Conservation (phyloP, 164 flowering plant species). For the Platanus orientalis region DNA sequence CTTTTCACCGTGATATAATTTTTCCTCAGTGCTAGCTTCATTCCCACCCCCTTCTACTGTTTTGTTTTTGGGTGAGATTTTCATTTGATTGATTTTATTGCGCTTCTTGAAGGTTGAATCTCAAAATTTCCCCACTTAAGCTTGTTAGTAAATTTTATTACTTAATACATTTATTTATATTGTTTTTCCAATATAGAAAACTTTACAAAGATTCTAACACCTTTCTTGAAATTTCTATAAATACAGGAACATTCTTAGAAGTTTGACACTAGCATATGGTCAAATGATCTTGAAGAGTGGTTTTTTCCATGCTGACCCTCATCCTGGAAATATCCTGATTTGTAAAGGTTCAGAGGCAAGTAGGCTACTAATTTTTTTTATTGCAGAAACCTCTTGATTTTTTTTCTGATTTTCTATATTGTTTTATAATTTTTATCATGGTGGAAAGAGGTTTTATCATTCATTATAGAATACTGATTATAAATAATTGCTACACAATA, state of each 20-base stretch:
- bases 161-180: not conserved
- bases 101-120: not conserved
- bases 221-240: constrained; percentile 6
- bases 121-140: not conserved
- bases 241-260: constrained; percentile 81
- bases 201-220: not conserved
- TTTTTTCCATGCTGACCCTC: constrained; percentile 98
- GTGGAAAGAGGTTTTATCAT: not conserved
- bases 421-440: not conserved
- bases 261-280: constrained; percentile 82
- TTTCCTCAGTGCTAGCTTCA: not conserved
- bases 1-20: not conserved
- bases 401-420: constrained; percentile 2
- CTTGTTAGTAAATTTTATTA: not conserved
- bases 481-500: too few relatives aligned
- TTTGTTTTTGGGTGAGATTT: not conserved
- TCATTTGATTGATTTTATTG: not conserved
- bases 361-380: constrained; percentile 5
- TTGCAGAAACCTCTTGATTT: not conserved
- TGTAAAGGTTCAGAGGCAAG: constrained; percentile 90
- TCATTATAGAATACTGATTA: not conserved
- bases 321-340: constrained; percentile 93
- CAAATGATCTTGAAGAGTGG: constrained; percentile 98
- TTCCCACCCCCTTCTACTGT: not conserved
- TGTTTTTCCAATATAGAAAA: not conserved